Conservation (phyloP, 768 basidiomycete genomes). For the Cyclocybe cylindracea region DNA sequence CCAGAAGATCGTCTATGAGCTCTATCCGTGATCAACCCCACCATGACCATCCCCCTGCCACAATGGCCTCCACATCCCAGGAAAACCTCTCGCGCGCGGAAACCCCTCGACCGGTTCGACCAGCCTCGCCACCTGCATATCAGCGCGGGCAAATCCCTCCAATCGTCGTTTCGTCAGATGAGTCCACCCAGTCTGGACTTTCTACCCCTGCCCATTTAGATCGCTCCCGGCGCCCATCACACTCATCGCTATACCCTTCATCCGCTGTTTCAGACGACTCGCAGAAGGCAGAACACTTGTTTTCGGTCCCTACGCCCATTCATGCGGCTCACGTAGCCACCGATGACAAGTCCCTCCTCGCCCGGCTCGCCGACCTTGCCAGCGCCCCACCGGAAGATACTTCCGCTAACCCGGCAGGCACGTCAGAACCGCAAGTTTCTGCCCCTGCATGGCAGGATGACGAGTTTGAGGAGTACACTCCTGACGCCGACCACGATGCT, state of each 20-base stretch:
- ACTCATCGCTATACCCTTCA: constrained; percentile 15
- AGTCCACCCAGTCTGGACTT: constrained; percentile 11
- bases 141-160: constrained; percentile 21
- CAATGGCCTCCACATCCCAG: constrained; percentile 12
- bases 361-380: constrained; percentile 49
- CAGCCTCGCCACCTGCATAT: constrained; percentile 1
- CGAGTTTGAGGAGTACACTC: constrained; percentile 36
- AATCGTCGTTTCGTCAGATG: constrained; percentile 13
- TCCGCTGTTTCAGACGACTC: constrained; percentile 11
- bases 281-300: constrained; percentile 2
- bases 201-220: constrained; percentile 11
- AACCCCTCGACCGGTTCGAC: too few relatives aligned
- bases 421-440: constrained; percentile 32
- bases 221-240: constrained; percentile 23
- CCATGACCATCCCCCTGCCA: constrained; percentile 1
- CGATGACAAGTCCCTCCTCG: constrained; percentile 63
- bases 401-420: constrained; percentile 12
- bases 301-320: constrained; percentile 20
- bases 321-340: constrained; percentile 62
- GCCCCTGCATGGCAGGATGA: constrained; percentile 60
- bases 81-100: constrained; percentile 1
- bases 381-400: constrained; percentile 49
- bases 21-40: constrained; percentile 13
- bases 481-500: constrained; percentile 8
- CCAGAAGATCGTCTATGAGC: constrained; percentile 32